Evolutionary conservation across 169 alveolate genomes (phyloP).

Genomic region (Eimeria necatrix): DNA sequence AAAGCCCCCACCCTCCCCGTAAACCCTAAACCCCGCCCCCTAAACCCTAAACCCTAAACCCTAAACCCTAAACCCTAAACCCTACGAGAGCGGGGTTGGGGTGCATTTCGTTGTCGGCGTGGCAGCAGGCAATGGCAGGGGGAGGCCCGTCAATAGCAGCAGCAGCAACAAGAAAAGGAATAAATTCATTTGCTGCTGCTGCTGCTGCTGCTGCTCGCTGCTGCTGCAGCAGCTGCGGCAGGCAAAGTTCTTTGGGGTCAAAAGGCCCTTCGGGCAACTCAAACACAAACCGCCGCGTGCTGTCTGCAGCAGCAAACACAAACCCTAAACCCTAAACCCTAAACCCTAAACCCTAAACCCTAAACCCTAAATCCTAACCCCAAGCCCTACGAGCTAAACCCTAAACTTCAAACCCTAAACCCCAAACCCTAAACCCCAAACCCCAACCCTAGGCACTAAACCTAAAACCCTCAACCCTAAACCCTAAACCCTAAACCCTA

Average conservation of each 20-base stretch:
- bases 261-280: not conserved
- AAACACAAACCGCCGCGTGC: not conserved
- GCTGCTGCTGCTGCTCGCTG: not conserved
- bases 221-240: not conserved
- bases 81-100: slow-evolving; percentile 43
- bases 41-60: not conserved
- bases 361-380: no score
- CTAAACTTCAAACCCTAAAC: not conserved
- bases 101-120: not conserved
- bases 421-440: no score
- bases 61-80: slow-evolving; percentile 43
- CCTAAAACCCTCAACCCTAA: no score
- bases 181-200: not conserved
- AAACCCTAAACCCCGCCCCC: not conserved
- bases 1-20: not conserved
- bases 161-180: slow-evolving; percentile 1
- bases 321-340: slow-evolving; percentile 17
- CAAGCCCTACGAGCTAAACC: not conserved
- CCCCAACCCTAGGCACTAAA: no score
- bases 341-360: not conserved
- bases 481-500: no score
- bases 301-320: not conserved
- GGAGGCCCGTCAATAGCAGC: not conserved
- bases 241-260: not conserved
- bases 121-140: not conserved